Conservation (phyloP, 2,329 filamentous ascomycete genomes). For the Plenodomus tracheiphilus region DNA sequence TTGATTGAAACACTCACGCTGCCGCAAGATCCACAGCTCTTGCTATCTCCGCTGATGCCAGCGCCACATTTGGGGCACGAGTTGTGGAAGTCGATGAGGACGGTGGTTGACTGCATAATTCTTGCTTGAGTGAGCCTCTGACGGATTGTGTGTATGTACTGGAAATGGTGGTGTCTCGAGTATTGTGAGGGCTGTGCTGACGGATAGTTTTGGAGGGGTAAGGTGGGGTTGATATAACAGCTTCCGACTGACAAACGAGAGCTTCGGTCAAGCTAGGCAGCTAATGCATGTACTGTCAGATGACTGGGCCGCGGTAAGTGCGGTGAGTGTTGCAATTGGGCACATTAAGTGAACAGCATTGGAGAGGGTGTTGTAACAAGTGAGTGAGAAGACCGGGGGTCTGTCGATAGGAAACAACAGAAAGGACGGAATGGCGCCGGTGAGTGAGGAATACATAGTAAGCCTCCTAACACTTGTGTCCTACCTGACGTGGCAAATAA, state of each 20-base stretch:
- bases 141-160: background rate
- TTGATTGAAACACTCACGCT: conserved; percentile 28
- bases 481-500: conserved; percentile 39
- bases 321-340: conserved; percentile 27
- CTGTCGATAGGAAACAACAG: background rate
- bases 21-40: conserved; percentile 46
- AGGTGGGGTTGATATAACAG: conserved; percentile 43
- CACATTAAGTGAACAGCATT: conserved; percentile 7
- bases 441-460: background rate
- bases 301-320: conserved; percentile 30
- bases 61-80: conserved; percentile 47
- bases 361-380: conserved; percentile 7
- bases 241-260: conserved; percentile 16
- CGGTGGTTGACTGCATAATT: conserved; percentile 33
- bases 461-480: background rate
- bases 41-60: conserved; percentile 31
- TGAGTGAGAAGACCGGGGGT: background rate
- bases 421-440: background rate
- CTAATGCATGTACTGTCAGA: conserved; percentile 36
- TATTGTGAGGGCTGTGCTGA: conserved; percentile 15
- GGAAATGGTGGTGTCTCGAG: background rate
- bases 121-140: background rate
- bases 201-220: conserved; percentile 27
- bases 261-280: conserved; percentile 22
- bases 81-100: conserved; percentile 37